Base-by-base conservation (phyloP, 108 stramenopile genomes). In the Licmophora abbreviata region DNA sequence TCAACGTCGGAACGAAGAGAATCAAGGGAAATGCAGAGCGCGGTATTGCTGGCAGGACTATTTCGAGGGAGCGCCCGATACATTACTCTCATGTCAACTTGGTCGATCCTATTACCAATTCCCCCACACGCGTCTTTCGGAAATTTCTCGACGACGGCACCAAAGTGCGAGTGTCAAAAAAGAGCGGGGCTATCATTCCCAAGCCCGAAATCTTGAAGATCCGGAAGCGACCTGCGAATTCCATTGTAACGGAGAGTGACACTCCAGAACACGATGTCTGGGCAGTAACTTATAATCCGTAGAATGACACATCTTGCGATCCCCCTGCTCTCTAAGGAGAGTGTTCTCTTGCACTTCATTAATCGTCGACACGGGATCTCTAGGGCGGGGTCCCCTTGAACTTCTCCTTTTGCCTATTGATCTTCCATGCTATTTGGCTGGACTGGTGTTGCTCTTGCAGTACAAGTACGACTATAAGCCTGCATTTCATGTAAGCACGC, bases 181-280 rank as follows among this genome's bases (percentile, higher is more conserved):
- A 80, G 58, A 83, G 81, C 49, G 94, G 93, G 11, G 85, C 92
- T 5, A 86, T 97, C 44, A 94, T 97, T 61, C 94, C 93, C 10
- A 63, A 70, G 41, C 95, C 96, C 0, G 89, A 85, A 7, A 67
- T 90, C 50, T 71, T 89, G 40, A 79, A 55, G 29, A 49, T 68
- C 38, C 66, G 80, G 24, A 51, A 52, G 51, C 53, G 55, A 55
- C 71, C 74, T 15, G 25, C 72, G 22, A 78, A 64, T 63, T 56
- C 59, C 25, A 64, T 70, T 21, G 69, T 81, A n/a, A 86, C 81
- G 6, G 85, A 86, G 22, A 74, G 72, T 49, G 68, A 73, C 50
- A 88, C 85, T 0, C 44, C 62, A 25, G 80, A 83, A 23, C 84
- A 83, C 28, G 85, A 68, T 61, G 81, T 79, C 29, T 92, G 90